Evolutionary conservation across 371 early-diverging fungal species (phyloP), one percentile per base, ranked within the genome.

Genomic region (Rhizopus sp.): DNA sequence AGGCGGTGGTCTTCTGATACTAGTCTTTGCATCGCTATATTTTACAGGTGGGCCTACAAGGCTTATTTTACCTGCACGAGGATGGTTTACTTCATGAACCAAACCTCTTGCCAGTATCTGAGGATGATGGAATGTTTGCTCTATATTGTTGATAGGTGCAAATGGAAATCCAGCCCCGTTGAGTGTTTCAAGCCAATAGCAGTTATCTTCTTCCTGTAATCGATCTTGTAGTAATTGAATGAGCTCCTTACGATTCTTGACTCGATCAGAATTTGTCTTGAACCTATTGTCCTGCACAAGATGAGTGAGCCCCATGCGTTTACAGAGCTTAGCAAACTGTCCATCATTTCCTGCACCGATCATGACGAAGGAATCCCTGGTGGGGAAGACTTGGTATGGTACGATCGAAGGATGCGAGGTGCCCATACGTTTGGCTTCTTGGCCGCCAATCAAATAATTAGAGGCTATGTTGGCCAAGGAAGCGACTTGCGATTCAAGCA

Each of bases 351-450:
- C 96, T 0, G 92, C 90, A 1, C 95, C 97, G 37, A 96, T 76
- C 77, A 94, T 88, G 34, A 96, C 85, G 70, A 83, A 80, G 0
- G 88, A 87, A 67, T 94, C 90, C n/a, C 72, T 78, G n/a, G 93
- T 94, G 1, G 83, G 80, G 37, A 94, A 86, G 6, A 86, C 90
- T 61, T 94, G 91, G 68, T 96, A 96, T 17, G 97, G 97, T 2
- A 93, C 97, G 47, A 96, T 95, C 1, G 93, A 88, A 2, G 92
- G 83, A 65, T 96, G 97, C 1, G 85, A 75, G 3, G 95, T 93
- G 8, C 96, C 97, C 89, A 88, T 87, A 15, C 96, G 83, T 54
- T 74, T 73, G 0, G 90, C 93, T 68, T 94, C 93, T 55, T 78
- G 50, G 3, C 86, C 88, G 8, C 91, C 94, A 37, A 95, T 86